phyloP scores from a whole-genome alignment of 2,329 filamentous ascomycete species.

The Albophoma yamanashiensis region DNA sequence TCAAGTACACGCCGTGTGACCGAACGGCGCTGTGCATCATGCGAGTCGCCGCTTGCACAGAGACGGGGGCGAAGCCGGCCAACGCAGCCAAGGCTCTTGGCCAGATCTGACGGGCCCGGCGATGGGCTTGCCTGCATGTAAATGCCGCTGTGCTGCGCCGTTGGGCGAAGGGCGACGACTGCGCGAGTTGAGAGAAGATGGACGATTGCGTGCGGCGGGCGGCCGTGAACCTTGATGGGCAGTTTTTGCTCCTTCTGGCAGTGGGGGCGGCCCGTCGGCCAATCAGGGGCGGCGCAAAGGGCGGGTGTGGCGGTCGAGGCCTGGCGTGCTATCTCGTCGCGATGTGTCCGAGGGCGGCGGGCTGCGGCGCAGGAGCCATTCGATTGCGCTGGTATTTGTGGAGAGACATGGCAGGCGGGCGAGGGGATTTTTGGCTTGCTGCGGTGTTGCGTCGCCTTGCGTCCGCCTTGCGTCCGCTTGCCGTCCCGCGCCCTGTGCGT shows the following conservation, averaged over 20 bases:
- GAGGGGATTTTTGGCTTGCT: not conserved
- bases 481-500: not conserved
- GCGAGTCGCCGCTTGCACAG: not conserved
- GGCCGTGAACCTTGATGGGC: not conserved
- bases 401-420: not conserved
- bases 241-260: not conserved
- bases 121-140: not conserved
- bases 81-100: not conserved
- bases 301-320: not conserved
- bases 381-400: not conserved
- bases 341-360: not conserved
- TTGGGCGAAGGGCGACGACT: not conserved
- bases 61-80: not conserved
- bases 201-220: not conserved
- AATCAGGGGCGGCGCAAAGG: not conserved
- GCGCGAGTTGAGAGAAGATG: not conserved
- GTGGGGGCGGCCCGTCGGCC: not conserved
- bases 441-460: not conserved
- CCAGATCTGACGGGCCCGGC: not conserved
- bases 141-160: not conserved
- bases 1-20: not conserved
- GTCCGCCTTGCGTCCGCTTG: not conserved
- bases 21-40: not conserved
- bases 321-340: not conserved
- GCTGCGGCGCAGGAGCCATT: not conserved